Percentiles rank a stretch among this genome's conserved stretches.
Evolutionary conservation across 129 eudicot genomes (phyloP).

Genomic region (Arctium lappa): DNA sequence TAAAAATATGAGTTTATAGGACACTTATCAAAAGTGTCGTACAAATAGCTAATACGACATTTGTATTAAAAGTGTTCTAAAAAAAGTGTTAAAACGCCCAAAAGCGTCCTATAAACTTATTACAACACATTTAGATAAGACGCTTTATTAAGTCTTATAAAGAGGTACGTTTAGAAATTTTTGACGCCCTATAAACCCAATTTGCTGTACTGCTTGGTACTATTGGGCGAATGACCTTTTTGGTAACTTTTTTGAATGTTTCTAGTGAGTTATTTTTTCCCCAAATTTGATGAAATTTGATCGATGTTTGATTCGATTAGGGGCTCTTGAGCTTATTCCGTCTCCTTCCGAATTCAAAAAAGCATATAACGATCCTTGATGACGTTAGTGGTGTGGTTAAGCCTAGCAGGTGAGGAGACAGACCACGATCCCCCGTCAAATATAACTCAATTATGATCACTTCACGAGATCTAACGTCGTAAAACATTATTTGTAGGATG

Average conservation of each 20-base stretch:
- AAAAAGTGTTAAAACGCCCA: no score
- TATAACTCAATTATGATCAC: not conserved
- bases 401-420: conserved; percentile 61
- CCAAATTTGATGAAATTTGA: not conserved
- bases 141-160: no score
- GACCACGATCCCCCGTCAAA: not conserved
- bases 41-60: no score
- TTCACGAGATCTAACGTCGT: not conserved
- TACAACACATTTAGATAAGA: no score
- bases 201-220: not conserved
- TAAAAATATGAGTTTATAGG: no score
- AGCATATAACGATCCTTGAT: conserved; percentile 59
- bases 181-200: no score
- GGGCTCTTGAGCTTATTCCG: conserved; percentile 38
- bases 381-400: conserved; percentile 73
- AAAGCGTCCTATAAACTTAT: no score
- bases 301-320: conserved; percentile 12
- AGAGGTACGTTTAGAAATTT: no score
- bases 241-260: not conserved
- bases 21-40: no score
- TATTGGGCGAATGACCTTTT: not conserved
- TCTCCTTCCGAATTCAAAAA: conserved; percentile 58
- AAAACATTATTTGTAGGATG: conserved; percentile 49
- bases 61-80: no score
- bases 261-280: not conserved